Percentiles rank a stretch among this genome's conserved stretches.
These are phyloP conservation scores for Malassezia pachydermatis DNA, from an alignment of 1,284 basidiomycete species.

Conservation along the genomic window DNA sequence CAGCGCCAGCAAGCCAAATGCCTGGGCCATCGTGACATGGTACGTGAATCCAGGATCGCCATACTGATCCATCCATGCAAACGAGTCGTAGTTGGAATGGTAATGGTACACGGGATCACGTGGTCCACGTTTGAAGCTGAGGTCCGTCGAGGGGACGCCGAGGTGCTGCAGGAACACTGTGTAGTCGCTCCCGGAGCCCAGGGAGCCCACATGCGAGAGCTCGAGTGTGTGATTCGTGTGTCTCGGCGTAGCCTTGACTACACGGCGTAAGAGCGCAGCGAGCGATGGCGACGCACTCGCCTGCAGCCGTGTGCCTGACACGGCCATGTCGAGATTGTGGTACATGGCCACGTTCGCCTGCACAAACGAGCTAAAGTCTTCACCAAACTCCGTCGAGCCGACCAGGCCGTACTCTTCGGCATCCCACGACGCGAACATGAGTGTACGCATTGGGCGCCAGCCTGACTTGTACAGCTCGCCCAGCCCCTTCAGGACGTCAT, in stretches of 20 bases:
- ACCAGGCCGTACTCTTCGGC: constrained; percentile 85
- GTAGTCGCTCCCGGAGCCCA: constrained; percentile 57
- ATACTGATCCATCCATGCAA: constrained; percentile 64
- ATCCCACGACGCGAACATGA: constrained; percentile 84
- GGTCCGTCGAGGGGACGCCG: constrained; percentile 49
- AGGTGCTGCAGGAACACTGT: constrained; percentile 60
- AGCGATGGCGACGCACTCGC: constrained; percentile 63
- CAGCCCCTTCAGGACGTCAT: constrained; percentile 73
- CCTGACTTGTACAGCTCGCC: constrained; percentile 62
- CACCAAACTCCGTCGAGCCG: constrained; percentile 77
- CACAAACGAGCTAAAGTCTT: constrained; percentile 77
- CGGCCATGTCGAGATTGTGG: constrained; percentile 68
- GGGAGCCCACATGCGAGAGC: constrained; percentile 20
- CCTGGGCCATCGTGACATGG: constrained; percentile 61
- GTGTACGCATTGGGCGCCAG: constrained; percentile 79
- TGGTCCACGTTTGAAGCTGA: constrained; percentile 39
- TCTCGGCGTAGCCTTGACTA: constrained; percentile 54
- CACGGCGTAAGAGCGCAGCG: constrained; percentile 60
- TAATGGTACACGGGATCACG: constrained; percentile 51
- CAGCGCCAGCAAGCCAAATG: constrained; percentile 52
- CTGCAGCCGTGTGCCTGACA: constrained; percentile 59
- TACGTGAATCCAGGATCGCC: constrained; percentile 66
- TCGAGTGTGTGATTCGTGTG: constrained; percentile 18
- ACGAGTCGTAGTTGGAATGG: constrained; percentile 63
- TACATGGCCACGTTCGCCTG: constrained; percentile 70